Conservation (phyloP, 805 yeast species). For the Starmerella ratchasimensis region DNA sequence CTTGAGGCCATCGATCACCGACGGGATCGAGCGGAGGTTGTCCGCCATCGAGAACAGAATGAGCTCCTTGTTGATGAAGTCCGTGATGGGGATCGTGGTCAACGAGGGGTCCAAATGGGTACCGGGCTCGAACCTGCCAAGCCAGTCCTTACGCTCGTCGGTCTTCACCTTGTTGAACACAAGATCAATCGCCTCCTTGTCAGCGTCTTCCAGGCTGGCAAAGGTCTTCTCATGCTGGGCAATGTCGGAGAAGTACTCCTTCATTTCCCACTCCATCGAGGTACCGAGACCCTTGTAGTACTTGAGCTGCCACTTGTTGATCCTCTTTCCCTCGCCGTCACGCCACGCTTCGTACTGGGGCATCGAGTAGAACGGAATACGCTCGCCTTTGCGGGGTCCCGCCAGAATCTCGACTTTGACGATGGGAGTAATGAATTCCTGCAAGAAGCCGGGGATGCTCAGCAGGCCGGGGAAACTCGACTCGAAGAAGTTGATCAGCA, state of each 20-base stretch:
- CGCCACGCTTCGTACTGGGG: slow-evolving; percentile 95
- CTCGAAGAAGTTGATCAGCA: slow-evolving; percentile 83
- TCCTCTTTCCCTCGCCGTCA: slow-evolving; percentile 57
- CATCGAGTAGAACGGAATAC: slow-evolving; percentile 76
- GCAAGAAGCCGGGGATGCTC: slow-evolving; percentile 77
- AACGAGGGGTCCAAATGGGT: slow-evolving; percentile 75
- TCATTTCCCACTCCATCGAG: slow-evolving; percentile 65
- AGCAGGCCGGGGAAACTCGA: slow-evolving; percentile 87
- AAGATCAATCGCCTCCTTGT: slow-evolving; percentile 64
- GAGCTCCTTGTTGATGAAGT: slow-evolving; percentile 87
- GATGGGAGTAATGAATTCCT: slow-evolving; percentile 93
- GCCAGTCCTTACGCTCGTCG: slow-evolving; percentile 95
- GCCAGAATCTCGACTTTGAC: slow-evolving; percentile 70
- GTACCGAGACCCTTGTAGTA: slow-evolving; percentile 99
- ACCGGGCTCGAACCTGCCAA: slow-evolving; percentile 81
- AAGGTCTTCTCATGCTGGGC: slow-evolving; percentile 78
- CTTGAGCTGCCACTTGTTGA: slow-evolving; percentile 72
- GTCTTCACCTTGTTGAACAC: slow-evolving; percentile 93
- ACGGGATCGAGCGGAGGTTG: slow-evolving; percentile 88
- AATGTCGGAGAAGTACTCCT: slow-evolving; percentile 74
- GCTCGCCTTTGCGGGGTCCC: slow-evolving; percentile 31
- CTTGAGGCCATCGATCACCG: slow-evolving; percentile 84
- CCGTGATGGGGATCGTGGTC: slow-evolving; percentile 71
- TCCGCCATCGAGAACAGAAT: slow-evolving; percentile 95
- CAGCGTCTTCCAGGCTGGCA: slow-evolving; percentile 61